Conservation (phyloP, 1,284 basidiomycete species). For the Ceratobasidium sp. region DNA sequence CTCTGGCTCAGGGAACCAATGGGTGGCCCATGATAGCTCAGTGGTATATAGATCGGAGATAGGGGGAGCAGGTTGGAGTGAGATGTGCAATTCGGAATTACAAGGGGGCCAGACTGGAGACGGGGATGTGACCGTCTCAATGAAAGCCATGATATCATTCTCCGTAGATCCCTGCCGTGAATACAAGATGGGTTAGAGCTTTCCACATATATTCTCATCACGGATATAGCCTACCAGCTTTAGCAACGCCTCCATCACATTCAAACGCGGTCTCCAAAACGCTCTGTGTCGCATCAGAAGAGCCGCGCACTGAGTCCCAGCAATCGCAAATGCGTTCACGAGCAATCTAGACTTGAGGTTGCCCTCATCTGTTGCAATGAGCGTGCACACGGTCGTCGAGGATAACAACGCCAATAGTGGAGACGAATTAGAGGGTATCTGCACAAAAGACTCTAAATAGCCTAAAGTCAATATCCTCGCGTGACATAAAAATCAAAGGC, state of each 20-base stretch:
- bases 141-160: slow-evolving; percentile 4
- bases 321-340: slow-evolving; percentile 37
- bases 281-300: slow-evolving; percentile 17
- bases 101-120: slow-evolving; percentile 16
- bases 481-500: neutral
- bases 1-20: neutral
- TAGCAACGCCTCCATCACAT: slow-evolving; percentile 24
- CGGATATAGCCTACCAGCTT: slow-evolving; percentile 2
- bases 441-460: slow-evolving; percentile 19
- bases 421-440: slow-evolving; percentile 18
- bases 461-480: neutral
- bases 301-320: slow-evolving; percentile 15
- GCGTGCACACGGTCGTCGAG: slow-evolving; percentile 31
- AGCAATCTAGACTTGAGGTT: slow-evolving; percentile 39
- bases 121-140: slow-evolving; percentile 11
- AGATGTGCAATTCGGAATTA: neutral
- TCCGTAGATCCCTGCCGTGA: neutral
- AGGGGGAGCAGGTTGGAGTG: neutral
- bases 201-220: neutral
- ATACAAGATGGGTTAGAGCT: neutral
- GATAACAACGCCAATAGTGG: slow-evolving; percentile 27
- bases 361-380: slow-evolving; percentile 25
- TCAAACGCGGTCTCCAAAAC: slow-evolving; percentile 37
- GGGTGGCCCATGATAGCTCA: neutral
- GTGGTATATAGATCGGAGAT: neutral